Evolutionary conservation across 495 filamentous ascomycete genomes (phyloP), one percentile per base, ranked within the genome.

Genomic region (Neurospora sublineolata): DNA sequence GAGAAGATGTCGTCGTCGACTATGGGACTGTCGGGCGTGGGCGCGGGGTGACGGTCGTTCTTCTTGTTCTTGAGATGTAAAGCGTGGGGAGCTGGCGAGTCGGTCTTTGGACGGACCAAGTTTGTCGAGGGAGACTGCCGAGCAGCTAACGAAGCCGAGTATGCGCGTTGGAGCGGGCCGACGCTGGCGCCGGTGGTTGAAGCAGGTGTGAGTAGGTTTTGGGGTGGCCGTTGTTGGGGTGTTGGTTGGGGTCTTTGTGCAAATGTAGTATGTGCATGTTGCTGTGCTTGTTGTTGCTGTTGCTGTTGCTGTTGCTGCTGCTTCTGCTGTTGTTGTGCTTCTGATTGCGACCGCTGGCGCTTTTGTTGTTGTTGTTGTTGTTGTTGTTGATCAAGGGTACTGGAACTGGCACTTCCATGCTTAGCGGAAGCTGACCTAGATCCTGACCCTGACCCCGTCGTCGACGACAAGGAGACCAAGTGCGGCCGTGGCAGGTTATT

Each of bases 131-230:
- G 70, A 1, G 70, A 41, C 3, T 70, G 68, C 9, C 39, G 60
- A 23, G 74, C 69, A 27, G 52, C 52, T 64, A 82, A 44, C 16
- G 80, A 75, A 4, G 78, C 74, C 18, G 75, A 74, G 69, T 83
- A 84, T 18, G 79, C 77, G 58, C 76, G 80, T 27, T 77, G 72
- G 27, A 82, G 70, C 38, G 79, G 79, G 11, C 79, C 80, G 37
- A 72, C 69, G 69, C 64, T 20, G 52, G 73, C 37, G 37, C 74
- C 73, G 3, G 82, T 79, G 70, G 81, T 79, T 3, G 76, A 75
- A 4, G 81, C 83, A 70, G 76, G 78, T 37, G 79, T 75, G 37
- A 81, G 76, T 37, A 73, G 79, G 46, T 82, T 82, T 75, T 80
- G 77, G 38, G 72, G 73, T 36, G 74, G 73, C 39, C 72, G 76